Evolutionary conservation across 2,329 filamentous ascomycete species (phyloP).

Genomic region (Ophiobolus disseminans): DNA sequence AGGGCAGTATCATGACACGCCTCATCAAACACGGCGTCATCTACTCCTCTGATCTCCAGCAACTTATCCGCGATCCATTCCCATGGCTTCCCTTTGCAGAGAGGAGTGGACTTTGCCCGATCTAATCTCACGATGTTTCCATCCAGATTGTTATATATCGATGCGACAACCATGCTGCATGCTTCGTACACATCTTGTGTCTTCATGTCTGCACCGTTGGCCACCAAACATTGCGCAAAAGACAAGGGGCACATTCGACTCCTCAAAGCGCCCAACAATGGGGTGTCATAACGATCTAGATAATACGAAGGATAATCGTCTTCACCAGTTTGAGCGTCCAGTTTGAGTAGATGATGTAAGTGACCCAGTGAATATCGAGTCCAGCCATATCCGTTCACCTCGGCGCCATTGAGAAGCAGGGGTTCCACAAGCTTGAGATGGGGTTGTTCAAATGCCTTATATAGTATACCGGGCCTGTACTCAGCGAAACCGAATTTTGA

Average conservation of each 20-base stretch:
- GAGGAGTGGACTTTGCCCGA: too few relatives aligned
- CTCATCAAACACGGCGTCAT: neutral
- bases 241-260: neutral
- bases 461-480: neutral
- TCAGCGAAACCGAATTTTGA: too few relatives aligned
- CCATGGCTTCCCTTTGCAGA: neutral
- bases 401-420: neutral
- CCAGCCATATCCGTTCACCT: neutral
- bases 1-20: neutral
- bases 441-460: neutral
- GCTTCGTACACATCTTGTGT: neutral
- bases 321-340: too few relatives aligned
- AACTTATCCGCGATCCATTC: neutral
- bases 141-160: neutral
- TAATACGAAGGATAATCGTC: too few relatives aligned
- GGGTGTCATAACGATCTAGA: neutral
- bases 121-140: too few relatives aligned
- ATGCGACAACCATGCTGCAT: neutral
- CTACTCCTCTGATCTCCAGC: neutral
- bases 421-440: neutral
- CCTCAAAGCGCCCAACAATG: neutral
- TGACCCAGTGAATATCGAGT: neutral
- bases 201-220: neutral
- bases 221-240: neutral
- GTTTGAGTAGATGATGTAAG: too few relatives aligned